A percentile compares a stretch with the other conserved stretches of the same genome.
These are phyloP conservation scores for Misopates orontium DNA, from an alignment of 257 asterid species.

Conservation along the genomic window DNA sequence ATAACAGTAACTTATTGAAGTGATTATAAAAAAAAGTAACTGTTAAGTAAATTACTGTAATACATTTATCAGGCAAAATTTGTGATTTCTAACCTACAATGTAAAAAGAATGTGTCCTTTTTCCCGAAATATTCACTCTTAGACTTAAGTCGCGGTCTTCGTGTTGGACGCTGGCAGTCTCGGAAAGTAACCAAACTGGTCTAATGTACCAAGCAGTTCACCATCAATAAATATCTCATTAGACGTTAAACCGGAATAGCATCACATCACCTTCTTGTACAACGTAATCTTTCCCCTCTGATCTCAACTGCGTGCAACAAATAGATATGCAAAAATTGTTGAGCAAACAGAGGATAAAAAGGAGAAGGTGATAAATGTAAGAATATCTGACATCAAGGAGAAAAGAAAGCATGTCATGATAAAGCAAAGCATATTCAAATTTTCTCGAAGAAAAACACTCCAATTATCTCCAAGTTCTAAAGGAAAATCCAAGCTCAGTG, in stretches of 20 bases:
- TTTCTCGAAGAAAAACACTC: not conserved
- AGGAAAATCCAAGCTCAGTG: not conserved
- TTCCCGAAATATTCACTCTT: not conserved
- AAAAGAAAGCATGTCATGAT: not conserved
- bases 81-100: not conserved
- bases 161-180: constrained; percentile 8
- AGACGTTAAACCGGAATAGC: constrained; percentile 93
- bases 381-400: not conserved
- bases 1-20: not conserved
- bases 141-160: not conserved
- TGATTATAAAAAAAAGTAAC: not conserved
- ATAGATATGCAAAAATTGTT: constrained; percentile 15
- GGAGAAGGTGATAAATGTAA: not conserved
- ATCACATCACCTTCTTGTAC: constrained; percentile 96
- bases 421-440: not conserved
- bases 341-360: constrained; percentile 2
- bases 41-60: too few species aligned
- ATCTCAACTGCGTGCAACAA: constrained; percentile 70
- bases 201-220: constrained; percentile 9
- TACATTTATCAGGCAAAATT: not conserved
- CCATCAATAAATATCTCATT: constrained; percentile 26
- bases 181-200: constrained; percentile 9
- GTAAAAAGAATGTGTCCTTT: not conserved
- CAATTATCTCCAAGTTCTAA: not conserved
- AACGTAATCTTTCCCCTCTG: constrained; percentile 89